Conservation (phyloP, 371 early-diverging fungal species). For the Zopfochytrium polystomum region DNA sequence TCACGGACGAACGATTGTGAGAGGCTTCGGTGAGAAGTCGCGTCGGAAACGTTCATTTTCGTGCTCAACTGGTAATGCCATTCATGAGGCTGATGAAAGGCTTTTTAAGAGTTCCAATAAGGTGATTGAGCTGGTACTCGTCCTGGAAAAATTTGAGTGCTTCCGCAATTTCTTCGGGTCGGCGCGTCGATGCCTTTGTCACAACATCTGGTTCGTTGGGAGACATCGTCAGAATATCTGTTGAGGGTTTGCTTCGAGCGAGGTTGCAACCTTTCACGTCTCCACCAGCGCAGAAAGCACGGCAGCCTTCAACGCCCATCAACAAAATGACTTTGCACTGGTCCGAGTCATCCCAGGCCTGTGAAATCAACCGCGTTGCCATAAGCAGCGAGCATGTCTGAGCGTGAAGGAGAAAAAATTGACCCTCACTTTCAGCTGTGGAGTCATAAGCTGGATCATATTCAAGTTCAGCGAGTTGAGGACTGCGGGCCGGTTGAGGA, state of each 20-base stretch:
- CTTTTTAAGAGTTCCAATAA: slow-evolving; percentile 79
- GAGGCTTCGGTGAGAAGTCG: too few species aligned
- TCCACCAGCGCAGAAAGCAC: slow-evolving; percentile 96
- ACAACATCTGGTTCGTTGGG: slow-evolving; percentile 12
- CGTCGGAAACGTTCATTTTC: too few species aligned
- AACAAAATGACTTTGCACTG: slow-evolving; percentile 83
- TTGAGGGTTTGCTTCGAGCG: background rate
- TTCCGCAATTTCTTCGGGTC: slow-evolving; percentile 45
- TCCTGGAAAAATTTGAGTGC: slow-evolving; percentile 83
- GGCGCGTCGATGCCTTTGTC: slow-evolving; percentile 34
- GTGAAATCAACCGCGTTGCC: slow-evolving; percentile 3
- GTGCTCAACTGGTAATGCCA: slow-evolving; percentile 80
- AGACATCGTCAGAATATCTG: too few species aligned
- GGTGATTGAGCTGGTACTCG: slow-evolving; percentile 87
- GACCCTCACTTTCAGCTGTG: slow-evolving; percentile 68
- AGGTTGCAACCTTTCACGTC: slow-evolving; percentile 88
- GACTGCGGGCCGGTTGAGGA: slow-evolving; percentile 85
- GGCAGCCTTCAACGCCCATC: slow-evolving; percentile 63
- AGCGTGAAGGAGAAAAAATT: background rate
- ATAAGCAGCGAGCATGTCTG: background rate
- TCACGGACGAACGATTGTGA: background rate
- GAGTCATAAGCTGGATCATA: slow-evolving; percentile 82
- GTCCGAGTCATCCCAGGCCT: slow-evolving; percentile 89
- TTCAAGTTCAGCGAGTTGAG: slow-evolving; percentile 82
- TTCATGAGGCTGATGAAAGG: slow-evolving; percentile 87